These are phyloP conservation scores for Podila epicladia DNA, from an alignment of 192 early-diverging fungal genomes.

Conservation along the genomic window DNA sequence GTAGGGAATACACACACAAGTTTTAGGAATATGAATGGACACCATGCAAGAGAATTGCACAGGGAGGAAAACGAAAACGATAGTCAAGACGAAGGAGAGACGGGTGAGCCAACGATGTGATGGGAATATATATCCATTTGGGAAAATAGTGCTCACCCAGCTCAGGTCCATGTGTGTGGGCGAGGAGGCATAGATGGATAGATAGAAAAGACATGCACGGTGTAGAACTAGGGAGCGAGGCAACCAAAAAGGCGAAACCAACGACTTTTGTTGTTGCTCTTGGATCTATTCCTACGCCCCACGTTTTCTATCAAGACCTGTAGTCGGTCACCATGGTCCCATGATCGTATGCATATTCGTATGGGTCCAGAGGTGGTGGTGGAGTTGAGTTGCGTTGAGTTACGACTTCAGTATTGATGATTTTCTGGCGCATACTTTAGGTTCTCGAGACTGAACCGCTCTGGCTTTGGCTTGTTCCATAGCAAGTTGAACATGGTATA, in stretches of 20 bases:
- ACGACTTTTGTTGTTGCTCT: neutral
- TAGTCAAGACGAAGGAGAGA: neutral
- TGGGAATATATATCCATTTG: neutral
- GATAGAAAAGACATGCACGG: neutral
- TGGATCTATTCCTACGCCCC: neutral
- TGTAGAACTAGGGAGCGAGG: neutral
- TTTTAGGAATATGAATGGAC: neutral
- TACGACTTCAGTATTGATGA: neutral
- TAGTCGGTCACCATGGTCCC: too few species aligned
- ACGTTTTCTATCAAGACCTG: neutral
- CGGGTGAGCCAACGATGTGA: neutral
- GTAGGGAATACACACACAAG: neutral
- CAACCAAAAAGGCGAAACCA: neutral
- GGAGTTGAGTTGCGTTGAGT: neutral
- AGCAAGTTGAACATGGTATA: constrained; percentile 46
- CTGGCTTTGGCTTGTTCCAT: constrained; percentile 51
- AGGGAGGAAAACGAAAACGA: neutral
- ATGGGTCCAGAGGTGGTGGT: neutral
- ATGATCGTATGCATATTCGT: too few species aligned
- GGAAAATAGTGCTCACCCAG: neutral
- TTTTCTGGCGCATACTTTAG: constrained; percentile 32
- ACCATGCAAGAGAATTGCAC: neutral
- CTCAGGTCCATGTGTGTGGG: neutral
- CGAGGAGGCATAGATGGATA: neutral
- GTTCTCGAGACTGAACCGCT: constrained; percentile 52